Evolutionary conservation across 176 grass and related monocot species (phyloP).

Genomic region (Pontederia paniculata): DNA sequence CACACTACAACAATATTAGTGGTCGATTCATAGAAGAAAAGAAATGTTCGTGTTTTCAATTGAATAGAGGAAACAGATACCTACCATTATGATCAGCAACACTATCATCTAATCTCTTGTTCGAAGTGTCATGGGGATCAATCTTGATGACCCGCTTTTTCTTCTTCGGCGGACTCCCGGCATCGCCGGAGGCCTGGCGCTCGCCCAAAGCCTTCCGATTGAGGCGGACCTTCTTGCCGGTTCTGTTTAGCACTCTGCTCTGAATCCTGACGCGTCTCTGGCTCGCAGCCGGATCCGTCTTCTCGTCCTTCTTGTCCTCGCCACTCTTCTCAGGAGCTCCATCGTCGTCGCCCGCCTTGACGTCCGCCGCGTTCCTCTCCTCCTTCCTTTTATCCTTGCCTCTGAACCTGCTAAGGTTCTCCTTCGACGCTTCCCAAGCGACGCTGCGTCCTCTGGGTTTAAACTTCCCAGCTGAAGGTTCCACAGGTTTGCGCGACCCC

Average conservation of each 20-base stretch:
- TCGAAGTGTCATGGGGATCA: constrained; percentile 69
- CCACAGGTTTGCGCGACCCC: neutral
- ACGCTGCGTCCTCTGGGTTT: neutral
- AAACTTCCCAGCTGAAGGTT: neutral
- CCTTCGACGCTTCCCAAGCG: too few species aligned
- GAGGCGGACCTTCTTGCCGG: constrained; percentile 67
- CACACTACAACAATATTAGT: too few species aligned
- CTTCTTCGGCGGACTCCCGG: constrained; percentile 34
- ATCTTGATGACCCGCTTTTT: constrained; percentile 71
- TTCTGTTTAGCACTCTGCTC: constrained; percentile 51
- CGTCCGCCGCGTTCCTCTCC: constrained; percentile 5
- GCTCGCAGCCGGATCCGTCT: constrained; percentile 21
- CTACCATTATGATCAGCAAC: constrained; percentile 31
- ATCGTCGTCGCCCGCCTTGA: constrained; percentile 18
- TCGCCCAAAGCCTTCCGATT: constrained; percentile 36
- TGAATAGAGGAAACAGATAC: constrained; percentile 6
- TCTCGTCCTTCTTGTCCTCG: constrained; percentile 11
- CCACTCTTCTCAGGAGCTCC: constrained; percentile 9
- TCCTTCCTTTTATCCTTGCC: neutral
- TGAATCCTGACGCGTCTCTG: constrained; percentile 27
- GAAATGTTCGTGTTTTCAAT: too few species aligned
- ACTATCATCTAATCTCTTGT: constrained; percentile 76
- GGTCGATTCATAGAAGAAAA: too few species aligned
- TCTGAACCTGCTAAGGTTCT: too few species aligned
- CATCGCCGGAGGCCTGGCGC: constrained; percentile 28